phyloP scores from a whole-genome alignment of 2,329 filamentous ascomycete species.

The Cadophora sp. region DNA sequence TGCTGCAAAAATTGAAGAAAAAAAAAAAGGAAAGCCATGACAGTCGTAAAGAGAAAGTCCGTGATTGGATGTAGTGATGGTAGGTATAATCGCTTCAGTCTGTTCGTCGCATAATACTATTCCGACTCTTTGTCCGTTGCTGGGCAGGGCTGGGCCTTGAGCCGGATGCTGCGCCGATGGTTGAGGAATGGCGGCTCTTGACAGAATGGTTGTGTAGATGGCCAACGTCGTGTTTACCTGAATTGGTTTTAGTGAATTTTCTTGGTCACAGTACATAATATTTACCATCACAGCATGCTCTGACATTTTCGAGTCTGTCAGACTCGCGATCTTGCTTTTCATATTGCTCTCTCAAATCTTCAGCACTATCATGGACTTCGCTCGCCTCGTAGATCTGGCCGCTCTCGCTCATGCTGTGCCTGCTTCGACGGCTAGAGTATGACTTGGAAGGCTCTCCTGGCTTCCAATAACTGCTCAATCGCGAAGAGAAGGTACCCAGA shows the following conservation, averaged over 20 bases:
- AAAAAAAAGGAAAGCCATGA: slow-evolving; percentile 33
- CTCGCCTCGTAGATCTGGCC: slow-evolving; percentile 59
- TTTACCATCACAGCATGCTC: slow-evolving; percentile 97
- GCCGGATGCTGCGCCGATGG: slow-evolving; percentile 30
- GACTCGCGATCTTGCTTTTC: slow-evolving; percentile 79
- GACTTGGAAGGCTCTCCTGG: slow-evolving; percentile 33
- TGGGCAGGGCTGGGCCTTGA: slow-evolving; percentile 24
- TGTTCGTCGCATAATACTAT: slow-evolving; percentile 36
- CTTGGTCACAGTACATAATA: slow-evolving; percentile 30
- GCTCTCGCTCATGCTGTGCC: slow-evolving; percentile 51
- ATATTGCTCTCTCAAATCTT: slow-evolving; percentile 81
- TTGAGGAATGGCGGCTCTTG: slow-evolving; percentile 49
- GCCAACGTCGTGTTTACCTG: slow-evolving; percentile 78
- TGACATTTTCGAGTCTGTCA: slow-evolving; percentile 89
- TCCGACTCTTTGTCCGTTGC: slow-evolving; percentile 27
- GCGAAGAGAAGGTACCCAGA: slow-evolving; percentile 61
- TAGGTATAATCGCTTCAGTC: slow-evolving; percentile 27
- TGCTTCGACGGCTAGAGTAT: slow-evolving; percentile 57
- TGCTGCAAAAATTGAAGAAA: slow-evolving; percentile 20
- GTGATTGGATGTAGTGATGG: slow-evolving; percentile 18
- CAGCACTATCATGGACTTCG: slow-evolving; percentile 76
- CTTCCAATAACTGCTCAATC: slow-evolving; percentile 67
- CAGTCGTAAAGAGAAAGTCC: slow-evolving; percentile 34
- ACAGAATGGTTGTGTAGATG: slow-evolving; percentile 58
- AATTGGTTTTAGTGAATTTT: slow-evolving; percentile 32